Evolutionary conservation across 2,329 filamentous ascomycete species (phyloP).

Genomic region (Alternaria infectoria): DNA sequence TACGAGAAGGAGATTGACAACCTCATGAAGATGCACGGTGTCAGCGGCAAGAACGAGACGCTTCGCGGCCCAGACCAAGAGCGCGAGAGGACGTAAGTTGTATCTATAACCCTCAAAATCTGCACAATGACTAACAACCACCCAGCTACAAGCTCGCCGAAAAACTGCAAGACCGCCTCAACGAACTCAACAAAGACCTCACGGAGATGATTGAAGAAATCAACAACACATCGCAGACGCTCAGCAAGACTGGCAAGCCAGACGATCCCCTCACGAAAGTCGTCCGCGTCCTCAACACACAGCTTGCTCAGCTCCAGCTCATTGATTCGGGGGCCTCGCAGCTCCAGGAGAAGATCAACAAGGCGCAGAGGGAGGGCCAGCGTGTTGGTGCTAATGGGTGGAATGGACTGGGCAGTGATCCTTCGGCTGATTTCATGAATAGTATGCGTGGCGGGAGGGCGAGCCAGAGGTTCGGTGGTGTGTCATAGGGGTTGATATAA

Average conservation of each 20-base stretch:
- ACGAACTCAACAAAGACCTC: conserved; percentile 92
- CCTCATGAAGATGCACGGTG: conserved; percentile 86
- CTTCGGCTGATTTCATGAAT: conserved; percentile 87
- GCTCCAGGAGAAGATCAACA: conserved; percentile 80
- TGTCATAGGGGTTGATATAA: conserved; percentile 21
- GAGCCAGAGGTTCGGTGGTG: conserved; percentile 42
- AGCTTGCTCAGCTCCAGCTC: conserved; percentile 88
- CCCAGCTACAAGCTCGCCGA: conserved; percentile 84
- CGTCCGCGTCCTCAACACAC: conserved; percentile 90
- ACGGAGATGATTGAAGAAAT: conserved; percentile 98
- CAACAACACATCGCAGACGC: conserved; percentile 85
- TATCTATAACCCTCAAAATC: not conserved
- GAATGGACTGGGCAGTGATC: conserved; percentile 66
- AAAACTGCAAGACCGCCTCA: conserved; percentile 86
- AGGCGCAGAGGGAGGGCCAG: conserved; percentile 80
- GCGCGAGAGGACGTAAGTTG: conserved; percentile 80
- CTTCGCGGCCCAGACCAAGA: conserved; percentile 92
- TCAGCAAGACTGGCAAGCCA: conserved; percentile 87
- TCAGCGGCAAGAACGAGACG: conserved; percentile 66
- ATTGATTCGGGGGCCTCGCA: conserved; percentile 86
- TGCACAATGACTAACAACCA: conserved; percentile 3
- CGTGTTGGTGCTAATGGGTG: conserved; percentile 58
- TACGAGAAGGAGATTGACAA: conserved; percentile 93
- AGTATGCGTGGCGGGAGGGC: conserved; percentile 73
- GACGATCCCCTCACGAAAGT: conserved; percentile 76